Percentiles rank a stretch among this genome's conserved stretches.
Evolutionary conservation across 1,284 basidiomycete species (phyloP).

Genomic region (Rhizoctonia solani): DNA sequence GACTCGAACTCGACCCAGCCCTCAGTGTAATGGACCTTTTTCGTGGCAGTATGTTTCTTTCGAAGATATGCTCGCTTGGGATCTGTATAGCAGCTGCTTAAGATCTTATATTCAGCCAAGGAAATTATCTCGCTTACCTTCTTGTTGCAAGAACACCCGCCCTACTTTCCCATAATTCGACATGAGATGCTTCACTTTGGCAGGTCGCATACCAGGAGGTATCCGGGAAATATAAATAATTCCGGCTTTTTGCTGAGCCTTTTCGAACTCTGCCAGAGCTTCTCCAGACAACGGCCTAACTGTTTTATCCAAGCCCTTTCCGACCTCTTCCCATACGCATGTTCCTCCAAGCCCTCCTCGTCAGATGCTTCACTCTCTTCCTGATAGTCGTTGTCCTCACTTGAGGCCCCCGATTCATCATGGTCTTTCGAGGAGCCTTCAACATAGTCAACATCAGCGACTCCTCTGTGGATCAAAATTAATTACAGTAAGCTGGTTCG

Average conservation of each 20-base stretch:
- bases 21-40: slow-evolving; percentile 86
- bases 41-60: slow-evolving; percentile 77
- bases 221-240: slow-evolving; percentile 95
- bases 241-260: slow-evolving; percentile 71
- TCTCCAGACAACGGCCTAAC: slow-evolving; percentile 67
- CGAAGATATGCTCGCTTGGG: slow-evolving; percentile 76
- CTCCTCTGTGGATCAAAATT: background rate
- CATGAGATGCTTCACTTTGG: slow-evolving; percentile 94
- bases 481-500: background rate
- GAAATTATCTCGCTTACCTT: slow-evolving; percentile 65
- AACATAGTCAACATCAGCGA: background rate
- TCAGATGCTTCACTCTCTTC: background rate
- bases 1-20: slow-evolving; percentile 99
- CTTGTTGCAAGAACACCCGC: slow-evolving; percentile 84
- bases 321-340: no score
- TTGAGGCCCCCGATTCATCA: background rate
- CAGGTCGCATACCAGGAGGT: slow-evolving; percentile 98
- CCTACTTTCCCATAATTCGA: slow-evolving; percentile 81
- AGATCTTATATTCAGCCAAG: background rate
- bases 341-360: no score
- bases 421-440: slow-evolving; percentile 14
- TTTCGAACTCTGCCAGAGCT: slow-evolving; percentile 70
- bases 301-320: no score
- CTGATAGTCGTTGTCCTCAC: background rate
- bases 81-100: slow-evolving; percentile 53